These are phyloP conservation scores for Caloboletus inedulis DNA, from an alignment of 1,284 basidiomycete species.

Conservation along the genomic window DNA sequence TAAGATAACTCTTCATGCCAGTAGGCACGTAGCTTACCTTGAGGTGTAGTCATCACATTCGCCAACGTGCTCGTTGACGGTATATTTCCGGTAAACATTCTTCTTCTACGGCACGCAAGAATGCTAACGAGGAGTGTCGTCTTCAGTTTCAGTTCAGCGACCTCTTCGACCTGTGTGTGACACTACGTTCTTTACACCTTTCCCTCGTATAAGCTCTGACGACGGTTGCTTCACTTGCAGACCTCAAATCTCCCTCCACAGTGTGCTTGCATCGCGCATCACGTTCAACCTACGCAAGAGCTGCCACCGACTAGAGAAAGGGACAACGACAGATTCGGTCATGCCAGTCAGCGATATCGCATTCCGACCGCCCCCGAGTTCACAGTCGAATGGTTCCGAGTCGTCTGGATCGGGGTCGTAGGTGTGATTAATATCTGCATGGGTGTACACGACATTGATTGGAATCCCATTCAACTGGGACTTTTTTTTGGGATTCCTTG, in stretches of 20 bases:
- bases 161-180: conserved; percentile 3
- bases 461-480: background rate
- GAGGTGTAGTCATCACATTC: conserved; percentile 15
- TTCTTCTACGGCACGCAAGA: background rate
- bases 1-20: background rate
- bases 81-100: conserved; percentile 13
- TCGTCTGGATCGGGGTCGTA: background rate
- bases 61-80: conserved; percentile 13
- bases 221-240: background rate
- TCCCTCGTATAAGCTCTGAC: background rate
- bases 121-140: background rate
- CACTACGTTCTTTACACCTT: background rate
- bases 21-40: background rate
- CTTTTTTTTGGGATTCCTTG: no score
- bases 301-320: background rate
- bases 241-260: conserved; percentile 12
- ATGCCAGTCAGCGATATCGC: background rate
- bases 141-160: conserved; percentile 6
- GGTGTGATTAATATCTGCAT: background rate
- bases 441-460: background rate
- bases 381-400: background rate
- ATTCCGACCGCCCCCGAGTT: background rate
- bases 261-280: conserved; percentile 17
- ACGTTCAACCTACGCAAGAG: conserved; percentile 14
- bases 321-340: background rate